These are phyloP conservation scores for Pseudocercospora fuligena DNA, from an alignment of 2,329 filamentous ascomycete genomes.

Conservation along the genomic window DNA sequence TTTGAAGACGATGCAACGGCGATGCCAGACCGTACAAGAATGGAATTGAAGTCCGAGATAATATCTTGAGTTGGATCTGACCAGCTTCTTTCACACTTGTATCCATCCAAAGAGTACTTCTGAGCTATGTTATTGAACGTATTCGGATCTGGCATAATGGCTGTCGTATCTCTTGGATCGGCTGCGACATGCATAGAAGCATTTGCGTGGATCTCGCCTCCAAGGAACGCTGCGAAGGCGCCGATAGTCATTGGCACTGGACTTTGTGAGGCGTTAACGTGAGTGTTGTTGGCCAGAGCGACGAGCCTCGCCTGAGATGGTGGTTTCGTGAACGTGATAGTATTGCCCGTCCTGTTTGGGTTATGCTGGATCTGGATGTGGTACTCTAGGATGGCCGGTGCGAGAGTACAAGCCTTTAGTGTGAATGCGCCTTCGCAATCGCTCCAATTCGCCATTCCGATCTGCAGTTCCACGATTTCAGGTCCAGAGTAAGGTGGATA, in stretches of 20 bases:
- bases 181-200: neutral
- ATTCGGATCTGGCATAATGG: neutral
- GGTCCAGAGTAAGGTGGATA: conserved; percentile 5
- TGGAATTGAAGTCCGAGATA: conserved; percentile 17
- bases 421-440: conserved; percentile 14
- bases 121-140: conserved; percentile 11
- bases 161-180: neutral
- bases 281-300: conserved; percentile 24
- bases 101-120: neutral
- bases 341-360: neutral
- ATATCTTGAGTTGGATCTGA: conserved; percentile 19
- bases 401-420: conserved; percentile 17
- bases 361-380: conserved; percentile 14
- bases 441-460: conserved; percentile 13
- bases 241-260: conserved; percentile 4
- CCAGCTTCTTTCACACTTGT: conserved; percentile 10
- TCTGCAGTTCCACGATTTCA: conserved; percentile 6
- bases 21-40: conserved; percentile 20
- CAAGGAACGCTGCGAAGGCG: conserved; percentile 10
- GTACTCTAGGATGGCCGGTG: conserved; percentile 25
- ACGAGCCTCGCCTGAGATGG: conserved; percentile 12
- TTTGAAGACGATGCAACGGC: conserved; percentile 8
- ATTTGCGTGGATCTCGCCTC: conserved; percentile 5
- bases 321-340: neutral
- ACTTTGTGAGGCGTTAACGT: neutral